Conservation (phyloP, 192 early-diverging fungal genomes). For the Gaertneriomyces sp. region DNA sequence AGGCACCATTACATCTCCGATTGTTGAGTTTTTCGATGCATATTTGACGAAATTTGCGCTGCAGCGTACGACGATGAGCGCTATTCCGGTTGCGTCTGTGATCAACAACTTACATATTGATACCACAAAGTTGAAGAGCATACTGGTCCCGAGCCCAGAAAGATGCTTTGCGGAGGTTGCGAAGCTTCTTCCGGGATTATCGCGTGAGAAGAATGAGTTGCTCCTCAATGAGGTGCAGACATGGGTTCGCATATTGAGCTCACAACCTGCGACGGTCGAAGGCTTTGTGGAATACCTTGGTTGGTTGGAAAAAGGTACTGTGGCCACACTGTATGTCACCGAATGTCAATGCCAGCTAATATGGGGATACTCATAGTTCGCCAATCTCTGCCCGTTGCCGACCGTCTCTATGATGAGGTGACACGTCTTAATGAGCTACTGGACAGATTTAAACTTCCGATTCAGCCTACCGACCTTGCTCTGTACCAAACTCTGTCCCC, state of each 20-base stretch:
- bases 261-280: slow-evolving; percentile 52
- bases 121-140: slow-evolving; percentile 49
- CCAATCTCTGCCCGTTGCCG: slow-evolving; percentile 39
- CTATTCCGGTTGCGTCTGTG: slow-evolving; percentile 33
- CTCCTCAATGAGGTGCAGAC: slow-evolving; percentile 55
- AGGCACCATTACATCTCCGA: slow-evolving; percentile 36
- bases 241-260: slow-evolving; percentile 54
- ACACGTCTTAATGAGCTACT: slow-evolving; percentile 45
- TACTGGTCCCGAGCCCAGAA: slow-evolving; percentile 57
- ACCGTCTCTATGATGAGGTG: slow-evolving; percentile 48
- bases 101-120: slow-evolving; percentile 58
- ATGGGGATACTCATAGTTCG: slow-evolving; percentile 39
- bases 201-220: slow-evolving; percentile 59
- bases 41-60: slow-evolving; percentile 41
- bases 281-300: slow-evolving; percentile 61
- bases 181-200: slow-evolving; percentile 49
- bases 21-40: slow-evolving; percentile 53
- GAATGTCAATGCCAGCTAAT: neutral
- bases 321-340: too few species aligned
- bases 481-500: slow-evolving; percentile 57
- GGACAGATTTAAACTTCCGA: slow-evolving; percentile 49
- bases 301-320: slow-evolving; percentile 56
- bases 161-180: slow-evolving; percentile 58
- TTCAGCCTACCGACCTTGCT: slow-evolving; percentile 58
- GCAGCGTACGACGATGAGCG: slow-evolving; percentile 47